Base-by-base conservation (phyloP, 805 yeast genomes). In the Starmerella gropengiesseri region DNA sequence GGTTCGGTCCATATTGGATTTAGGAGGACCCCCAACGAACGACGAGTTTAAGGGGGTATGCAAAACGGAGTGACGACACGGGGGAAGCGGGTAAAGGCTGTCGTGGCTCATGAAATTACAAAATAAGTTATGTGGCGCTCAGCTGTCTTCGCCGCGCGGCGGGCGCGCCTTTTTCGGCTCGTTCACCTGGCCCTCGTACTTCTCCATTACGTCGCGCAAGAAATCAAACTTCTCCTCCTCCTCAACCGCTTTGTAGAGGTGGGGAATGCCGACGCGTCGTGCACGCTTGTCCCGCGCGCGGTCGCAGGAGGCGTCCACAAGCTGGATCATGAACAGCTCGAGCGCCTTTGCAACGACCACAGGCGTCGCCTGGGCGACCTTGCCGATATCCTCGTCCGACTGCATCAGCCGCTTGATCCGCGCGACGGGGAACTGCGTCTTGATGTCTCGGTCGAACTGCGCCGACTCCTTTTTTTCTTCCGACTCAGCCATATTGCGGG, bases 281-380 rank as follows among this genome's bases (percentile, higher is more conserved):
- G 78, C 77, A 11, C 89, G 91, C 46, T 75, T 71, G 36, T 67
- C 67, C 41, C 77, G 74, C 5, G 96, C 94, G 49, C 81, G 84
- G 31, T 73, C 70, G 40, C 84, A 78, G 17, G 94, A 73, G 36
- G 82, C 85, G 54, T 83, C 87, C 38, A 91, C 94, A 43, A 91
- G 69, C 42, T 91, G 76, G 39, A 94, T 84, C 72, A 91, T 75
- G 60, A 91, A 91, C 47, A 85, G 73, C 64, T 91, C 97, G 40
- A 91, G 68, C 0, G 98, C 95, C 49, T 95, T 74, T 7, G 97
- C 96, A 7, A 91, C 95, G 14, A 89, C 89, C n/a, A 89, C 81
- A 0, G 99, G 99, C 2, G 99, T 93, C 2, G 95, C 96, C 58
- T 87, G 96, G 3, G 98, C 95, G 5, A 91, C 97, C 59, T 91